These are phyloP conservation scores for Aureobasidium sp. DNA, from an alignment of 2,329 filamentous ascomycete species.

Conservation along the genomic window DNA sequence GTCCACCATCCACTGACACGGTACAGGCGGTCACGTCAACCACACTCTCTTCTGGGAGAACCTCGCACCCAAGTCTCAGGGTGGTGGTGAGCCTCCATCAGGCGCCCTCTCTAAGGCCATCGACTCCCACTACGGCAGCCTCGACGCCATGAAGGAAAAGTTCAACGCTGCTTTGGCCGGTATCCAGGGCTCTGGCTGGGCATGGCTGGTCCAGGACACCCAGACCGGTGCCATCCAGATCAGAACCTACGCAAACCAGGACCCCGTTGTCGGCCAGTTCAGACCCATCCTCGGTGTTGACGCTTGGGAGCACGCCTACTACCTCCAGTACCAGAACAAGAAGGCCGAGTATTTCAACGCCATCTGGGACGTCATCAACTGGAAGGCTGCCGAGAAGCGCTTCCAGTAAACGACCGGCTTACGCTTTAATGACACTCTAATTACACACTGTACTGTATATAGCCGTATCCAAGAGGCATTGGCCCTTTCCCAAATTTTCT, in stretches of 20 bases:
- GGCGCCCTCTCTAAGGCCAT: constrained; percentile 53
- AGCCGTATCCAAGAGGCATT: not conserved
- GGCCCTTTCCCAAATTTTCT: not conserved
- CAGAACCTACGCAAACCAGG: constrained; percentile 76
- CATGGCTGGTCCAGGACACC: constrained; percentile 56
- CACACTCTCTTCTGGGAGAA: constrained; percentile 65
- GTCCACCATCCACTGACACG: not conserved
- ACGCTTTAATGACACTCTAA: constrained; percentile 4
- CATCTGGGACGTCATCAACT: constrained; percentile 94
- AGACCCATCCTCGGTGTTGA: constrained; percentile 81
- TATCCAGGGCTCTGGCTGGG: constrained; percentile 60
- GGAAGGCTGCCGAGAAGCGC: constrained; percentile 78
- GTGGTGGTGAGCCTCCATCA: constrained; percentile 57
- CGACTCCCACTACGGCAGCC: constrained; percentile 51
- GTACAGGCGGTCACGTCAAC: constrained; percentile 54
- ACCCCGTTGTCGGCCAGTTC: constrained; percentile 77
- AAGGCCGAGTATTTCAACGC: constrained; percentile 94
- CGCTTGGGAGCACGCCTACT: constrained; percentile 95
- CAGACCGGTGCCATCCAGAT: constrained; percentile 55
- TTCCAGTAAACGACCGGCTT: constrained; percentile 44
- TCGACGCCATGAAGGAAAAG: constrained; percentile 54
- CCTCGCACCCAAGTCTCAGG: constrained; percentile 58
- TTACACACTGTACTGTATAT: constrained; percentile 1
- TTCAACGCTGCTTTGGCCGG: constrained; percentile 58
- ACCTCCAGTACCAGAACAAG: constrained; percentile 92